These are phyloP conservation scores for Wickerhamomyces chaumierensis DNA, from an alignment of 805 yeast species.

Conservation along the genomic window DNA sequence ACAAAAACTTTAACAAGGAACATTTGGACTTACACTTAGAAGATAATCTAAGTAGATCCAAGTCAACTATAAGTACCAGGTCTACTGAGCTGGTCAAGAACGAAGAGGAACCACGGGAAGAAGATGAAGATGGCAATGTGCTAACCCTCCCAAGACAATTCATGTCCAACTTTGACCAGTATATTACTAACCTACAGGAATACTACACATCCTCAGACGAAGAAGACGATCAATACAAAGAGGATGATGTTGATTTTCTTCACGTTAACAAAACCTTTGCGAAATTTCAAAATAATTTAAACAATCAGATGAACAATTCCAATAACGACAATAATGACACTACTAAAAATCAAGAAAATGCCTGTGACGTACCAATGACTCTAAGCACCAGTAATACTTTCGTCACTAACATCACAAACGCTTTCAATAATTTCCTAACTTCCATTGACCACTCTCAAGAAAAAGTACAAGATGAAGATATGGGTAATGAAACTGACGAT, in stretches of 20 bases:
- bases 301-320: slow-evolving; percentile 3
- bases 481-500: too few species aligned
- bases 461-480: neutral
- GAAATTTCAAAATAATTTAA: neutral
- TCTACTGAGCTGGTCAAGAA: too few species aligned
- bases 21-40: too few species aligned
- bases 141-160: slow-evolving; percentile 19
- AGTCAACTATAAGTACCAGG: too few species aligned
- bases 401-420: neutral
- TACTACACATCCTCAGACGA: slow-evolving; percentile 8
- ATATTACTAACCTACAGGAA: slow-evolving; percentile 14
- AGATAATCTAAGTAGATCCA: too few species aligned
- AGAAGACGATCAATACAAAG: slow-evolving; percentile 4
- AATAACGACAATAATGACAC: slow-evolving; percentile 1
- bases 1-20: slow-evolving; percentile 18
- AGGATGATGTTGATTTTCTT: slow-evolving; percentile 15
- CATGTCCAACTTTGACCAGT: slow-evolving; percentile 18
- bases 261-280: slow-evolving; percentile 12
- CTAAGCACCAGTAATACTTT: neutral
- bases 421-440: neutral
- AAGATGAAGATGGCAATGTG: slow-evolving; percentile 1
- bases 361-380: neutral
- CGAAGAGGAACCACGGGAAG: too few species aligned
- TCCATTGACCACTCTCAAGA: neutral
- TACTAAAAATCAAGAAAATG: too few species aligned